Base-by-base conservation (phyloP, 768 basidiomycete species). In the Cytidiella melzeri region DNA sequence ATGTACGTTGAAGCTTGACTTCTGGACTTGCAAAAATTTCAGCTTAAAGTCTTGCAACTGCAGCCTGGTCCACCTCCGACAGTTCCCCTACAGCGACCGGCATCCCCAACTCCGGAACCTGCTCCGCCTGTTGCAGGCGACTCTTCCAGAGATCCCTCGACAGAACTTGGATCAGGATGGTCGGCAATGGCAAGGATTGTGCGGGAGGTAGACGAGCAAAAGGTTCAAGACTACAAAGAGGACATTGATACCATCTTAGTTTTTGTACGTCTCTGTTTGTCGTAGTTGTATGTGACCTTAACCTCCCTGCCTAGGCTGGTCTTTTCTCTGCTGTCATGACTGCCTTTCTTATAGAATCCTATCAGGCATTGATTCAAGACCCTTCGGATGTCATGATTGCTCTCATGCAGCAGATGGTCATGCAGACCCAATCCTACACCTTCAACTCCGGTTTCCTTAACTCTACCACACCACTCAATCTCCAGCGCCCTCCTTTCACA, bases 231-330 rank as follows among this genome's bases (percentile, higher is more conserved):
- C 28, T 41, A 18, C 18, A 48, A 48, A 18, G 47, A 48, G 24
- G 47, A 48, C 25, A 48, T 48, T 15, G 47, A 48, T 30, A 48
- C 39, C 5, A n/a, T 48, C 2, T 19, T 48, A 4, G 40, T 42
- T 3, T 48, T 41, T 20, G 47, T 48, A 20, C 47, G 47, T 34
- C 19, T 3, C 24, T 3, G n/a, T n/a, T n/a, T n/a, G n/a, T n/a
- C n/a, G n/a, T n/a, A n/a, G n/a, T n/a, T n/a, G n/a, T n/a, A n/a
- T n/a, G n/a, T n/a, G n/a, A n/a, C n/a, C n/a, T n/a, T n/a, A n/a
- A n/a, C n/a, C n/a, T n/a, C n/a, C n/a, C n/a, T n/a, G n/a, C n/a
- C 15, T 19, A 41, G 40, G 40, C 40, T 41, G 40, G 40, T 7
- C 19, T 41, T 6, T 41, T 41, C 40, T 41, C 40, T 41, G 40